Evolutionary conservation across 768 basidiomycete species (phyloP), one percentile per base, ranked within the genome.

Genomic region (Amanita pseudoporphyria): DNA sequence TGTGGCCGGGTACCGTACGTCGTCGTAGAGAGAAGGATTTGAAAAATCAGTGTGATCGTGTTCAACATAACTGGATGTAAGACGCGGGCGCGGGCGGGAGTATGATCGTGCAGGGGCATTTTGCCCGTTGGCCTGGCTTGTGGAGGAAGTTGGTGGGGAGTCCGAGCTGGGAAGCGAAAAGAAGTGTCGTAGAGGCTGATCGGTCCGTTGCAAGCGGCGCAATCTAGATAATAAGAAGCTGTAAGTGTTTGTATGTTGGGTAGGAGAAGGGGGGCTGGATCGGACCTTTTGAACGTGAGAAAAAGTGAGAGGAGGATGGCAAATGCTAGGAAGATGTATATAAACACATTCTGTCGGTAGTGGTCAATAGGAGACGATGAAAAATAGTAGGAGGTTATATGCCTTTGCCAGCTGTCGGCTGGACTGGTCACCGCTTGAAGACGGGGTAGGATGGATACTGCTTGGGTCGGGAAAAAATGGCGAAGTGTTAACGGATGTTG

Each of bases 381-480:
- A 21, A n/a, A 14, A n/a, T 6, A 22, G 6, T 10, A 5, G 9
- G 0, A 18, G 19, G 12, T 5, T 6, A 47, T 57, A 38, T 41
- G 64, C 65, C 58, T 62, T 65, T 12, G 60, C 55, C 19, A 64
- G 36, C 45, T 52, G 36, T 22, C 52, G 50, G 24, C 21, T 48
- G 52, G 18, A 35, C 36, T 32, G 35, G 7, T 24, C 32, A 24
- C n/a, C 53, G 45, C n/a, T n/a, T 18, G 49, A 13, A 6, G 49
- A 40, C 6, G 40, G 18, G 51, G 49, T 13, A 9, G 49, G 30
- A 49, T 26, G 56, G 12, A 56, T 49, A 3, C 52, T 50, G 24
- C 45, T 58, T 7, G 63, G 63, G 36, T 63, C 60, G 7, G 59
- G 59, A 40, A 63, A 64, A 24, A 60, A 62, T 5, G 64, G 62